Conservation (phyloP, 2,329 filamentous ascomycete species). For the Talaromyces sp. region DNA sequence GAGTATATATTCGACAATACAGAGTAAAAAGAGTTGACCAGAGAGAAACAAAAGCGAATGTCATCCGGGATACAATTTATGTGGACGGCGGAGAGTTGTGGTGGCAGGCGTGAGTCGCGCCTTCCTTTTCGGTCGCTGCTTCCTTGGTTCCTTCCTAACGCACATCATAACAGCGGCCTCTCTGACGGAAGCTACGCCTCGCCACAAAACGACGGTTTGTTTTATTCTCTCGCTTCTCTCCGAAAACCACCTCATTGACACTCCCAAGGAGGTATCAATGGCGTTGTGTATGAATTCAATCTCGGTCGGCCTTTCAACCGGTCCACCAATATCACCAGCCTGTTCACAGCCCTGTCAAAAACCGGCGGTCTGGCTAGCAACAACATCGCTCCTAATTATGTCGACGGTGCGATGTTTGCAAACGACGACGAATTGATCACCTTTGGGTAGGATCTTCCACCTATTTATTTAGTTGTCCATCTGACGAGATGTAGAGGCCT, state of each 20-base stretch:
- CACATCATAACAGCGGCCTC: slow-evolving; percentile 13
- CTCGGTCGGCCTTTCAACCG: slow-evolving; percentile 55
- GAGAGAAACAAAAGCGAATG: slow-evolving; percentile 51
- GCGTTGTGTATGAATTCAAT: slow-evolving; percentile 57
- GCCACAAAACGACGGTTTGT: slow-evolving; percentile 43
- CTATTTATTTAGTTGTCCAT: not conserved
- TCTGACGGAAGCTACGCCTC: slow-evolving; percentile 19
- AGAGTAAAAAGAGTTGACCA: not conserved
- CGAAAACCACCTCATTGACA: not conserved
- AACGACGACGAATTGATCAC: slow-evolving; percentile 62
- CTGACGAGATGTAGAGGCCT: slow-evolving; percentile 44
- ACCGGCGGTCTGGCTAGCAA: slow-evolving; percentile 48
- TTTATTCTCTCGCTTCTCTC: not conserved
- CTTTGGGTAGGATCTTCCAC: slow-evolving; percentile 48
- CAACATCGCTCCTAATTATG: slow-evolving; percentile 54
- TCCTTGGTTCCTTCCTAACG: slow-evolving; percentile 20
- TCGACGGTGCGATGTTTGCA: slow-evolving; percentile 62
- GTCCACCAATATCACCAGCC: slow-evolving; percentile 50
- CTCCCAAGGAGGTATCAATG: slow-evolving; percentile 50
- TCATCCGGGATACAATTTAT: slow-evolving; percentile 61
- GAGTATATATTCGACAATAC: slow-evolving; percentile 15
- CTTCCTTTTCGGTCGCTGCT: slow-evolving; percentile 21
- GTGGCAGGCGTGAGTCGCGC: slow-evolving; percentile 46
- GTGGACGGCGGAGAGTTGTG: slow-evolving; percentile 59
- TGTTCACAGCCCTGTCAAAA: slow-evolving; percentile 52